Evolutionary conservation across 1,284 basidiomycete species (phyloP), one percentile per base, ranked within the genome.

Genomic region (Salmacisia buchloeana): DNA sequence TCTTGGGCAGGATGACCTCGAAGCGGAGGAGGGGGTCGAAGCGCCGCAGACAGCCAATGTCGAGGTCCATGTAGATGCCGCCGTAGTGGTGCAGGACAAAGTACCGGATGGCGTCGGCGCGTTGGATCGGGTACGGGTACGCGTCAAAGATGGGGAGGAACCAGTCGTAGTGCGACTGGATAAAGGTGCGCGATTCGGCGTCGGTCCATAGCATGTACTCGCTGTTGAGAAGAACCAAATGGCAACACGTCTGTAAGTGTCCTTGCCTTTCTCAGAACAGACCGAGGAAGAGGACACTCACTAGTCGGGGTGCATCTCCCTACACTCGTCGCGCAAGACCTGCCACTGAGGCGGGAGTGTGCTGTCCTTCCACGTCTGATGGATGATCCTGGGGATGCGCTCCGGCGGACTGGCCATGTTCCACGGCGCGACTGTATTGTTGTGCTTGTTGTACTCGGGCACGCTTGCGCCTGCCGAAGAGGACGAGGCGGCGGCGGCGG

Each of bases 141-240:
- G 85, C 85, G 82, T 97, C 92, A 76, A 90, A 98, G 58, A 91
- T 94, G 71, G 89, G 85, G 57, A 98, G 84, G 82, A 97, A 96
- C 88, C 92, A 92, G 12, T 89, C 84, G 78, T 98, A 99, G 67
- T 94, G 82, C 63, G 86, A 82, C 18, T 88, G 88, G 76, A 99
- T 90, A 80, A 99, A 97, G 70, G 90, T 85, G 71, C 92, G 88
- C 15, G 94, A 91, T 66, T 85, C 83, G 12, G 87, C 89, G 80
- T 99, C 96, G 23, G 94, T 96, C 94, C 94, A 99, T 2, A 98
- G 85, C 85, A 88, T 94, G 84, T 97, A 97, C 80, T 97, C 87
- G 80, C 91, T 94, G 80, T 54, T 54, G 27, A 54, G 23, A 31
- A 33, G 25, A 25, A 52, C 15, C 25, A 27, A 23, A 27, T 10